phyloP scores from a whole-genome alignment of 495 filamentous ascomycete species.

The Penicillium paradoxum region DNA sequence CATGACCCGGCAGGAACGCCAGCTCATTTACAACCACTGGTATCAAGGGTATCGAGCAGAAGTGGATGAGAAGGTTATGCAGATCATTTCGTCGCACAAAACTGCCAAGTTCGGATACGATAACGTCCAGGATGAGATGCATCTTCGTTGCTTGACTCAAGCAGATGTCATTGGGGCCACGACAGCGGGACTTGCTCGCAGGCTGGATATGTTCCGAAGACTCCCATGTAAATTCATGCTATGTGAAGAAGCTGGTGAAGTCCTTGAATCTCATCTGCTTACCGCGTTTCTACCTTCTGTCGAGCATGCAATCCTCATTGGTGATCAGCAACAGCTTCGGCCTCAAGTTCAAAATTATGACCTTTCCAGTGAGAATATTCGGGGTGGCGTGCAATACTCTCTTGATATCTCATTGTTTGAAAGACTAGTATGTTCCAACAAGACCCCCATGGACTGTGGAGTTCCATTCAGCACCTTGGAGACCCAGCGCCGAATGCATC shows the following conservation, averaged over 20 bases:
- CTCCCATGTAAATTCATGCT: conserved; percentile 63
- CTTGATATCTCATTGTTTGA: conserved; percentile 69
- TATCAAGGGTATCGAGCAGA: background rate
- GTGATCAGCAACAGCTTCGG: conserved; percentile 70
- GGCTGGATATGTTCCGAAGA: conserved; percentile 55
- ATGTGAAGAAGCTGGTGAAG: conserved; percentile 75
- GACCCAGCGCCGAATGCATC: conserved; percentile 74
- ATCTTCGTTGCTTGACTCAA: conserved; percentile 29
- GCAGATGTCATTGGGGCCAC: conserved; percentile 69
- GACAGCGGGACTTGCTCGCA: conserved; percentile 66
- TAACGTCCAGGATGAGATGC: conserved; percentile 23
- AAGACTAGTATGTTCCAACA: conserved; percentile 46
- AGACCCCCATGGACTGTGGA: conserved; percentile 8
- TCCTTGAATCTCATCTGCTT: conserved; percentile 66
- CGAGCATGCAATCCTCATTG: conserved; percentile 71
- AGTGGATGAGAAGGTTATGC: background rate
- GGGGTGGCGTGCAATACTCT: conserved; percentile 48
- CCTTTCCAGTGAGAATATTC: conserved; percentile 52
- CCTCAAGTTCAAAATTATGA: conserved; percentile 65
- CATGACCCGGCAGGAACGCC: background rate
- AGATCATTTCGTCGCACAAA: background rate
- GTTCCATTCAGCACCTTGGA: conserved; percentile 56
- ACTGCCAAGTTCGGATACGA: background rate
- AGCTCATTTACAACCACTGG: background rate
- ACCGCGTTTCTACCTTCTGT: conserved; percentile 63